Percentiles rank a stretch among this genome's conserved stretches.
These are phyloP conservation scores for Achaetomium macrosporum DNA, from an alignment of 2,329 filamentous ascomycete genomes.

Conservation along the genomic window DNA sequence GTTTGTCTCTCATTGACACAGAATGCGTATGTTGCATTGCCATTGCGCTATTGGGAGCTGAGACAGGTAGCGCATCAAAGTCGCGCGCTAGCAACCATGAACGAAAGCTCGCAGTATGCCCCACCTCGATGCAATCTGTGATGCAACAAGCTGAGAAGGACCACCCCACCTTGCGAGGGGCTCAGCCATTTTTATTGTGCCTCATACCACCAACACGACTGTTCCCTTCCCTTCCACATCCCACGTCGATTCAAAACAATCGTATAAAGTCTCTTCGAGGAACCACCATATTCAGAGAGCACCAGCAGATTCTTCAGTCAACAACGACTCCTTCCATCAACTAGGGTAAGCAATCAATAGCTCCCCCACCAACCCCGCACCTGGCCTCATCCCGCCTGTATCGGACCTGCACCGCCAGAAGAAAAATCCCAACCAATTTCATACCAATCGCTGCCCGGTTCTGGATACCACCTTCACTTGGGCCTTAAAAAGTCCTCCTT, in stretches of 20 bases:
- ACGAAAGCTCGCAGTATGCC: slow-evolving; percentile 8
- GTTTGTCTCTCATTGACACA: not conserved
- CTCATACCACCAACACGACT: slow-evolving; percentile 26
- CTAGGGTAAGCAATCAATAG: slow-evolving; percentile 18
- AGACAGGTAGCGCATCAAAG: slow-evolving; percentile 8
- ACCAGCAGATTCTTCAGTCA: not conserved
- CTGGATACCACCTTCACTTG: slow-evolving; percentile 13
- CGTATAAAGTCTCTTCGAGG: slow-evolving; percentile 8
- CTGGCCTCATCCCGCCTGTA: slow-evolving; percentile 22
- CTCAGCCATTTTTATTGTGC: slow-evolving; percentile 27
- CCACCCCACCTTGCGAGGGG: slow-evolving; percentile 26
- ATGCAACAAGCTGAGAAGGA: slow-evolving; percentile 20
- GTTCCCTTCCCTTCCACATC: slow-evolving; percentile 8
- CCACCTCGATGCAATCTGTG: slow-evolving; percentile 18
- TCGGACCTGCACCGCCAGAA: slow-evolving; percentile 22
- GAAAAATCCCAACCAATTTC: slow-evolving; percentile 11
- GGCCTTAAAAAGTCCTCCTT: slow-evolving; percentile 20
- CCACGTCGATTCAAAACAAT: slow-evolving; percentile 6
- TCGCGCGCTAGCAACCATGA: slow-evolving; percentile 20
- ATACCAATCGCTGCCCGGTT: slow-evolving; percentile 14
- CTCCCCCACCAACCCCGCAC: slow-evolving; percentile 22
- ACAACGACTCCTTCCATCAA: slow-evolving; percentile 7
- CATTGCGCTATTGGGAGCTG: not conserved
- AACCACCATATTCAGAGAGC: slow-evolving; percentile 1
- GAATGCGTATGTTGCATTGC: not conserved